Evolutionary conservation across 2,329 filamentous ascomycete genomes (phyloP), one percentile per base, ranked within the genome.

Genomic region (Colletotrichum sp.): DNA sequence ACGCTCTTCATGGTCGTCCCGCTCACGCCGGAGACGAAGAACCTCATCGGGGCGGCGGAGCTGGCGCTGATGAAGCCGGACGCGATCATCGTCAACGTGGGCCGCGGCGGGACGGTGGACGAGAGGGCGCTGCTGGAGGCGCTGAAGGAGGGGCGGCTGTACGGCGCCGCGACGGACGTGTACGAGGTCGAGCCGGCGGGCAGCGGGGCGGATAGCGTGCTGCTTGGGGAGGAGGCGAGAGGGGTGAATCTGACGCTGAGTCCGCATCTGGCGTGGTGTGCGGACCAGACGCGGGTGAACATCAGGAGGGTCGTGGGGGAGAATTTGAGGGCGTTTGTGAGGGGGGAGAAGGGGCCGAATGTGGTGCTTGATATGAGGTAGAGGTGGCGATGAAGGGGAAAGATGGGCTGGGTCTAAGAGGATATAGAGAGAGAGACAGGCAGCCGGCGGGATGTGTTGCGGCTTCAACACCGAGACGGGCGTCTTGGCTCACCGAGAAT

Each of bases 111-210:
- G 60, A 81, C 82, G 63, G 79, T 85, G 32, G 81, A 85, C 59
- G 84, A 86, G 80, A 78, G 79, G 12, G 84, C 84, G 52, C 77
- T 85, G 44, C 78, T 80, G 21, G 77, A 79, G 8, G 83, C 84
- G 24, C 71, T 86, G 15, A 76, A 79, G 52, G 78, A 78, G 72
- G 80, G 80, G 13, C 71, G 74, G 49, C 79, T 85, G 34, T 81
- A 81, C 8, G 84, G 84, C n/a, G 84, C 84, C 12, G 83, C 82
- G 70, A 80, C 84, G 30, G 84, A 86, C 73, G 84, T 86, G 32
- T 84, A 75, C 15, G 74, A 71, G 36, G 52, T 69, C 78, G 84
- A 77, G 64, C 80, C 80, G 8, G 78, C 79, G 9, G 77, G 75
- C 18, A 72, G 67, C 26, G 76, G 65, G 8, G 52, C 9, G 24